A percentile compares a stretch with the other conserved stretches of the same genome.
Evolutionary conservation across 805 yeast species (phyloP).

Genomic region (Wickerhamiella parazyma): DNA sequence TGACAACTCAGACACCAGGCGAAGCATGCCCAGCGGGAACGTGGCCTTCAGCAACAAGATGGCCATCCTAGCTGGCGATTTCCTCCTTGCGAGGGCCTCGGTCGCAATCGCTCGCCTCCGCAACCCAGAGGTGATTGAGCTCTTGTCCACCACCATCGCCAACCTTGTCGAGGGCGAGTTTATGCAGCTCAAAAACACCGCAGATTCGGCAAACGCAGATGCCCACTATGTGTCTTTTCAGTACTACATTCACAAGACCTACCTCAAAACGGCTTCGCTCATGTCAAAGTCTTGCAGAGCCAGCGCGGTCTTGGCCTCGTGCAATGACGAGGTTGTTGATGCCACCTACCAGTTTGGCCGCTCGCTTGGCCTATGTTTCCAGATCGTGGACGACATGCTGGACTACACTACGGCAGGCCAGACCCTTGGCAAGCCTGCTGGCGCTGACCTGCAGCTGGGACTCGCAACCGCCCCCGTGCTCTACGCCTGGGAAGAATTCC

Average conservation of each 20-base stretch:
- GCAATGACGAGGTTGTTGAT: slow-evolving; percentile 61
- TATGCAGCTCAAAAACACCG: slow-evolving; percentile 94
- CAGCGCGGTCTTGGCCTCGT: slow-evolving; percentile 84
- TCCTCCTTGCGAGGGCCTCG: slow-evolving; percentile 87
- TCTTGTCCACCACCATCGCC: slow-evolving; percentile 90
- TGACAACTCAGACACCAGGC: slow-evolving; percentile 69
- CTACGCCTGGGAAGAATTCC: slow-evolving; percentile 84
- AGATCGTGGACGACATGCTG: slow-evolving; percentile 88
- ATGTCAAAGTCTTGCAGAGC: slow-evolving; percentile 91
- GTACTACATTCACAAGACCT: slow-evolving; percentile 88
- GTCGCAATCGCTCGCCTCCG: slow-evolving; percentile 86
- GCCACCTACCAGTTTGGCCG: slow-evolving; percentile 84
- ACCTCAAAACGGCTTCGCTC: slow-evolving; percentile 84
- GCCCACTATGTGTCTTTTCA: slow-evolving; percentile 65
- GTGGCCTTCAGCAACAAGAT: slow-evolving; percentile 89
- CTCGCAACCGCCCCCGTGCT: slow-evolving; percentile 94
- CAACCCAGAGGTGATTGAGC: slow-evolving; percentile 94
- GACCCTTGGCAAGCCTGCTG: slow-evolving; percentile 86
- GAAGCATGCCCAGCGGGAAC: slow-evolving; percentile 87
- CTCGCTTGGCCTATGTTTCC: slow-evolving; percentile 89
- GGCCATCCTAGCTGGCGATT: slow-evolving; percentile 97
- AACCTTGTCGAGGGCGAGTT: slow-evolving; percentile 96
- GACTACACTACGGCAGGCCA: slow-evolving; percentile 84
- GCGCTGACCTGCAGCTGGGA: slow-evolving; percentile 87
- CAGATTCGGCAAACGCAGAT: slow-evolving; percentile 37